A percentile compares a stretch with the other conserved stretches of the same genome.
These are phyloP conservation scores for Geotrichum europaeum DNA, from an alignment of 1,139 yeast species.

Conservation along the genomic window DNA sequence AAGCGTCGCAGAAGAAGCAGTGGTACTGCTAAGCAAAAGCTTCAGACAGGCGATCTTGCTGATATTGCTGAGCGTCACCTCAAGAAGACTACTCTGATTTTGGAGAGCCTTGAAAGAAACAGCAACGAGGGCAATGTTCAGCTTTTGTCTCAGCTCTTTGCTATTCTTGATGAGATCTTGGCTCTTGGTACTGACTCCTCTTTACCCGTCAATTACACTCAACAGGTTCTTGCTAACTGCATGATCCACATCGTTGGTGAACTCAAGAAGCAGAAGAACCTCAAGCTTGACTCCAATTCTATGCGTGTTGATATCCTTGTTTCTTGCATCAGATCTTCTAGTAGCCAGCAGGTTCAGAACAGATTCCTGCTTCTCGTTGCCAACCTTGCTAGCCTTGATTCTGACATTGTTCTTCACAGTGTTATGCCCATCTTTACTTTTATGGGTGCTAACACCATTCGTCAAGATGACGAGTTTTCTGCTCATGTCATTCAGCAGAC, in stretches of 20 bases:
- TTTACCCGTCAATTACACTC: slow-evolving; percentile 83
- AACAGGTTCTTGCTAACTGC: slow-evolving; percentile 84
- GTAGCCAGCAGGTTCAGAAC: slow-evolving; percentile 93
- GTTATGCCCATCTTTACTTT: slow-evolving; percentile 98
- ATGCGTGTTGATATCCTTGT: slow-evolving; percentile 87
- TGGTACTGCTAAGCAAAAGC: slow-evolving; percentile 65
- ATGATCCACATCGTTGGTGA: slow-evolving; percentile 63
- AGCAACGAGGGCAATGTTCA: slow-evolving; percentile 47
- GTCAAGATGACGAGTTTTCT: slow-evolving; percentile 95
- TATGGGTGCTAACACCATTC: slow-evolving; percentile 96
- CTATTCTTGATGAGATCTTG: slow-evolving; percentile 75
- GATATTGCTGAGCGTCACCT: slow-evolving; percentile 72
- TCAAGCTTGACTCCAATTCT: slow-evolving; percentile 54
- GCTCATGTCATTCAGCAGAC: slow-evolving; percentile 91
- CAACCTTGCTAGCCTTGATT: slow-evolving; percentile 78
- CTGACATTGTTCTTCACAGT: slow-evolving; percentile 87
- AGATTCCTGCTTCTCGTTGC: slow-evolving; percentile 78
- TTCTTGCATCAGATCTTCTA: slow-evolving; percentile 79
- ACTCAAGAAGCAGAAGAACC: slow-evolving; percentile 26
- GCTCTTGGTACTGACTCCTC: slow-evolving; percentile 87
- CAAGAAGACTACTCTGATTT: slow-evolving; percentile 66
- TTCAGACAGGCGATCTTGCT: slow-evolving; percentile 62
- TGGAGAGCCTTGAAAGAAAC: slow-evolving; percentile 67
- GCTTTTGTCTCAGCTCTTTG: slow-evolving; percentile 49
- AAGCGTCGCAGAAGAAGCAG: slow-evolving; percentile 69